Evolutionary conservation across 2,329 filamentous ascomycete genomes (phyloP).

Genomic region (Sclerotinia borealis): DNA sequence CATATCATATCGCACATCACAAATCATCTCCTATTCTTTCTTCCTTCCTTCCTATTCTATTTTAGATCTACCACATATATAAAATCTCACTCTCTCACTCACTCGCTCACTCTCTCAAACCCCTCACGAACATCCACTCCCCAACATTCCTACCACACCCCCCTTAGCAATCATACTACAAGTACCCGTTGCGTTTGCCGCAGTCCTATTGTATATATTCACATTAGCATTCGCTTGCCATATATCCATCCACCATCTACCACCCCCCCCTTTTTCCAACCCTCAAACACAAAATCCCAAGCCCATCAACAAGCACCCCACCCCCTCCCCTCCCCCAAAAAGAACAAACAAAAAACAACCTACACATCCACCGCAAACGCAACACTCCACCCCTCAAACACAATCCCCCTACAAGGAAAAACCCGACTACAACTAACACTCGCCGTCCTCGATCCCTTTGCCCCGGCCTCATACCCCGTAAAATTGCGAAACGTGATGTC

Average conservation of each 20-base stretch:
- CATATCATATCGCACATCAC: too few species aligned
- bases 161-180: constrained; percentile 28
- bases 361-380: constrained; percentile 15
- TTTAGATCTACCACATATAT: too few species aligned
- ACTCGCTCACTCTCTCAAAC: not conserved
- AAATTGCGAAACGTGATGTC: constrained; percentile 47
- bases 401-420: constrained; percentile 47
- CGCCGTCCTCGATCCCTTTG: constrained; percentile 32
- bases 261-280: too few species aligned
- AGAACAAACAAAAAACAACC: not conserved
- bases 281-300: too few species aligned
- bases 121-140: constrained; percentile 23
- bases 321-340: too few species aligned
- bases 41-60: too few species aligned
- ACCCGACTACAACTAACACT: constrained; percentile 42
- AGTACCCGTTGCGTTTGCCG: constrained; percentile 25
- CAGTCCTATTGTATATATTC: constrained; percentile 6
- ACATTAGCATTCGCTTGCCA: too few species aligned
- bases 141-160: constrained; percentile 30
- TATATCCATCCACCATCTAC: too few species aligned
- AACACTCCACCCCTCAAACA: constrained; percentile 37
- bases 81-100: not conserved
- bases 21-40: too few species aligned
- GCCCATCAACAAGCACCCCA: too few species aligned
- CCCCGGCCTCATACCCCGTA: constrained; percentile 40